Conservation (phyloP, 495 filamentous ascomycete genomes). For the Astrothelium subdiscretum region DNA sequence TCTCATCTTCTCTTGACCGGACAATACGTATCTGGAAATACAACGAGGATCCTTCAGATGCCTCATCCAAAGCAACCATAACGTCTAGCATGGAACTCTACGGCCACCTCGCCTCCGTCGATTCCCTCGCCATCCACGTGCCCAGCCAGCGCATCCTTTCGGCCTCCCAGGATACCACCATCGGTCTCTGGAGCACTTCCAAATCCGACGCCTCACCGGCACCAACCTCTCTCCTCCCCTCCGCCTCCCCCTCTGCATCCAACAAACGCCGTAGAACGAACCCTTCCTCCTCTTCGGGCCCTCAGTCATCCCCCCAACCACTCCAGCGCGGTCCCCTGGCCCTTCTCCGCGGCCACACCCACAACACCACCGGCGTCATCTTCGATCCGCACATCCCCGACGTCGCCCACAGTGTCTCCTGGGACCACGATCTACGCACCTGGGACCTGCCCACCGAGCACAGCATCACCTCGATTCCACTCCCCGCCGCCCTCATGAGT, state of each 20-base stretch:
- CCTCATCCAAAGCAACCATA: conserved; percentile 45
- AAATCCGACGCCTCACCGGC: conserved; percentile 62
- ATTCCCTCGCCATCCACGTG: conserved; percentile 66
- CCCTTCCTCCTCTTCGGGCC: neutral
- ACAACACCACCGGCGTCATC: conserved; percentile 58
- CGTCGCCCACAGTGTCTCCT: conserved; percentile 77
- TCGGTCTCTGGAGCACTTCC: conserved; percentile 75
- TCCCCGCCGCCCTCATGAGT: conserved; percentile 67
- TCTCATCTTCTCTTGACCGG: conserved; percentile 69
- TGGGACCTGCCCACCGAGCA: conserved; percentile 74
- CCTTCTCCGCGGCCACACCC: conserved; percentile 58
- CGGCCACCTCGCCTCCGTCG: conserved; percentile 65
- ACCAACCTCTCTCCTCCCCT: conserved; percentile 52
- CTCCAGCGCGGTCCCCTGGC: conserved; percentile 71
- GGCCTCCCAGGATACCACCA: conserved; percentile 63
- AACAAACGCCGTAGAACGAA: conserved; percentile 66
- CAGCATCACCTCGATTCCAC: conserved; percentile 66
- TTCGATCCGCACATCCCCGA: conserved; percentile 79
- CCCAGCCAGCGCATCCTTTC: conserved; percentile 68
- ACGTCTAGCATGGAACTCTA: conserved; percentile 73
- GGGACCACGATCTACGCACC: conserved; percentile 81
- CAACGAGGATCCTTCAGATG: conserved; percentile 32
- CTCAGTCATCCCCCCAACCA: conserved; percentile 36
- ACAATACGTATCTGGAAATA: conserved; percentile 84
- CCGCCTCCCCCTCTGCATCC: conserved; percentile 34